Evolutionary conservation across 306 rosid species (phyloP), one percentile per base, ranked within the genome.

Genomic region (Hippophae rhamnoides): DNA sequence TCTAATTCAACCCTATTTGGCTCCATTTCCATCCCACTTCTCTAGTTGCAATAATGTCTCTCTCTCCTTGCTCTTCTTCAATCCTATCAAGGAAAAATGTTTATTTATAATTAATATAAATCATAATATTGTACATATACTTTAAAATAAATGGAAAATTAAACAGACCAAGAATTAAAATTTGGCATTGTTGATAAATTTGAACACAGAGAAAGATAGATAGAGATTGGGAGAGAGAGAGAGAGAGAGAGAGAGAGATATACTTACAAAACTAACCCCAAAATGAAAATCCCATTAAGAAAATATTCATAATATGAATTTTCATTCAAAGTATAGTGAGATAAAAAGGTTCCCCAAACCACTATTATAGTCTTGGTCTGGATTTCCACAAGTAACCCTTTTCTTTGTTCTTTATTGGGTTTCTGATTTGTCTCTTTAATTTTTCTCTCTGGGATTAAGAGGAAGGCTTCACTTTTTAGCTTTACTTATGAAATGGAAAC

Each of bases 291-390:
- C 78, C 88, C 82, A 69, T 74, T 43, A 65, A 23, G 72, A 77
- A 60, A 60, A 60, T 65, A 75, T 70, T 70, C 75, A 70, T 67
- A 52, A 68, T 63, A 8, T 9, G 8, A 9, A 2, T 12, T 45
- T 7, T 48, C 52, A 18, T 14, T 52, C 69, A 71, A 47, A 74
- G 76, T 62, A 68, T 72, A 70, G 70, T 61, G 72, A 64, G 70
- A 63, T 57, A 47, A 45, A 80, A 87, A 79, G 95, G 85, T 86
- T 89, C 92, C 85, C 82, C 68, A 42, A 55, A 9, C 80, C 82
- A 68, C 56, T 66, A 9, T 65, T 52, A 48, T 72, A 60, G 26
- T 62, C 73, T 62, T 62, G 63, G 8, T 43, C 40, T 14, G 38
- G 38, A 31, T 31, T 58, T 14, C 5, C 6, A 41, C 14, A 14